These are phyloP conservation scores for Erodium texanum DNA, from an alignment of 441 rosid genomes.

Conservation along the genomic window DNA sequence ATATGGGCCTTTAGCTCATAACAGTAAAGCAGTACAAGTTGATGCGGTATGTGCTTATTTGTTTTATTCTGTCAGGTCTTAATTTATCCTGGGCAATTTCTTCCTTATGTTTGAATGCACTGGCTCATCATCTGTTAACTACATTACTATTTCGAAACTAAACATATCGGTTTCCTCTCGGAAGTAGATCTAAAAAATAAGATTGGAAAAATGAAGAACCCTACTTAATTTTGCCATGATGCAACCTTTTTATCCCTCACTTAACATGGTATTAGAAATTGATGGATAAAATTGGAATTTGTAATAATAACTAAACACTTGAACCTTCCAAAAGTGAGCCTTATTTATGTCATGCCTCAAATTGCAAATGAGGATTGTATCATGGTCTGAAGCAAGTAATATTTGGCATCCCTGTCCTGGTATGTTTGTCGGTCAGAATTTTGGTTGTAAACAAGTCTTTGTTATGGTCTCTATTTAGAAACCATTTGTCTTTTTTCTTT, in stretches of 20 bases:
- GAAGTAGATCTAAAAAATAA: background rate
- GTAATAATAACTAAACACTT: background rate
- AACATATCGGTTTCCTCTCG: background rate
- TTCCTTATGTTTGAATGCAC: background rate
- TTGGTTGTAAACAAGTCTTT: background rate
- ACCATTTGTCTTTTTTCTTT: background rate
- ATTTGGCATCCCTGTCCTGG: too few relatives aligned
- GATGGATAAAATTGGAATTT: background rate
- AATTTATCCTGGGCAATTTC: background rate
- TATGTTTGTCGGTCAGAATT: too few relatives aligned
- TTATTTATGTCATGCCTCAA: too few relatives aligned
- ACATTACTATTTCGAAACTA: background rate
- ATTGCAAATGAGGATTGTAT: too few relatives aligned
- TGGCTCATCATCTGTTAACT: background rate
- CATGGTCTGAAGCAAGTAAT: too few relatives aligned
- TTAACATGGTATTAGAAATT: too few relatives aligned
- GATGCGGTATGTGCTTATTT: conserved; percentile 51
- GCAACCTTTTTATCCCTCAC: too few relatives aligned
- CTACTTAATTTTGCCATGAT: background rate
- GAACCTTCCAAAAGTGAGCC: background rate
- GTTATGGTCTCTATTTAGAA: background rate
- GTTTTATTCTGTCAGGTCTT: conserved; percentile 9
- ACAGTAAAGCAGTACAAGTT: conserved; percentile 71
- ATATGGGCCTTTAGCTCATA: conserved; percentile 72
- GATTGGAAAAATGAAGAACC: background rate